A percentile compares a stretch with the other conserved stretches of the same genome.
phyloP scores from a whole-genome alignment of 805 yeast species.

The Kuraishia cidri region DNA sequence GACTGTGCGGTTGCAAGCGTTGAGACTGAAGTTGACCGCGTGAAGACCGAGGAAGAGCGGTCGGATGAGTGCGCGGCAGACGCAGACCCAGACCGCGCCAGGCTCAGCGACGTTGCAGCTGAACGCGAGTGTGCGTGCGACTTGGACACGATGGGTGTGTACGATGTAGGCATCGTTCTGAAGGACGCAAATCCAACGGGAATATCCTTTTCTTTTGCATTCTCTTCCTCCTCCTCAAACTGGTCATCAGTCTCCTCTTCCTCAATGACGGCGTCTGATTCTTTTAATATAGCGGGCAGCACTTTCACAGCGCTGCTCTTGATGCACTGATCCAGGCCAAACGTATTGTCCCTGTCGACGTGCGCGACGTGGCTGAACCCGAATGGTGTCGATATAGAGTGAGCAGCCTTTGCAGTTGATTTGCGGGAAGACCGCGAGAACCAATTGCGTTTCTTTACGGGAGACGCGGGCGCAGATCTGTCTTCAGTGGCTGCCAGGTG shows the following conservation, averaged over 20 bases:
- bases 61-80: no score
- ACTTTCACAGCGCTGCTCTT: background rate
- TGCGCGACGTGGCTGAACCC: constrained; percentile 23
- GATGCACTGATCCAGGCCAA: constrained; percentile 16
- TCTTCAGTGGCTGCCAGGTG: no score
- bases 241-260: background rate
- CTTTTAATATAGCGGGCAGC: no score
- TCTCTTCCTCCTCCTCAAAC: background rate
- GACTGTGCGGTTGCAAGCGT: constrained; percentile 17
- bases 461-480: constrained; percentile 3
- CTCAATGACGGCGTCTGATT: no score
- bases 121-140: no score
- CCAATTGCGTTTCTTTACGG: no score
- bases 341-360: constrained; percentile 15
- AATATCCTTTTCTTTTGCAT: background rate
- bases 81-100: constrained; percentile 4
- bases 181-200: constrained; percentile 16
- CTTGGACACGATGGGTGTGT: no score
- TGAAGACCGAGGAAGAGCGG: constrained; percentile 11
- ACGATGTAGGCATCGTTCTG: constrained; percentile 18
- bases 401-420: background rate
- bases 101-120: no score
- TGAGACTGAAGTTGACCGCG: constrained; percentile 17
- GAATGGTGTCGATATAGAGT: constrained; percentile 19
- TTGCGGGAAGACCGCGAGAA: background rate